Evolutionary conservation across 805 yeast species (phyloP).

Genomic region (Saturnispora saitoi): DNA sequence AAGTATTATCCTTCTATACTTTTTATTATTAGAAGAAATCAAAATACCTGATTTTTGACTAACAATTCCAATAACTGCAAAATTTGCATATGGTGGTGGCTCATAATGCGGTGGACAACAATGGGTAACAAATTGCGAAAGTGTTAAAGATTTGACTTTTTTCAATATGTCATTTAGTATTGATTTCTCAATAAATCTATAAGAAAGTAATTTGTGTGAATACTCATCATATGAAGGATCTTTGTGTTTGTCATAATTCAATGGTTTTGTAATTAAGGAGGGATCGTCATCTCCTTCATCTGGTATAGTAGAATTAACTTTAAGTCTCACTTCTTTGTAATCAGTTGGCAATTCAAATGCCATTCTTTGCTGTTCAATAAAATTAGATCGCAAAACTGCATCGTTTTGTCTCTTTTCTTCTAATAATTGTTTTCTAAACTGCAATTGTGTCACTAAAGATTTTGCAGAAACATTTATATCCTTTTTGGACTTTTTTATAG

Average conservation of each 20-base stretch:
- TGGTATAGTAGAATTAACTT: slow-evolving; percentile 1
- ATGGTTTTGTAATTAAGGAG: background rate
- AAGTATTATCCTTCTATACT: slow-evolving; percentile 52
- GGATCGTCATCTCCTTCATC: background rate
- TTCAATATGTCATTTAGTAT: slow-evolving; percentile 32
- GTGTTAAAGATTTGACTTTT: slow-evolving; percentile 46
- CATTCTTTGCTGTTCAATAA: background rate
- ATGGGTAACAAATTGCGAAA: slow-evolving; percentile 55
- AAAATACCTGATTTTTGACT: slow-evolving; percentile 47
- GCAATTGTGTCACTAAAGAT: slow-evolving; percentile 1
- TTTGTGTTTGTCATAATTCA: background rate
- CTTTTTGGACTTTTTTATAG: slow-evolving; percentile 29
- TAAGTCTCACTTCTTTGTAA: slow-evolving; percentile 1
- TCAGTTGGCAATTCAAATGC: slow-evolving; percentile 7
- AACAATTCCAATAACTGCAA: slow-evolving; percentile 72
- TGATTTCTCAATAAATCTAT: slow-evolving; percentile 37
- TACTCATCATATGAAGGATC: slow-evolving; percentile 29
- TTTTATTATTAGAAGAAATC: slow-evolving; percentile 35
- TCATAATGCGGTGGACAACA: slow-evolving; percentile 56
- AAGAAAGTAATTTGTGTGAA: slow-evolving; percentile 36
- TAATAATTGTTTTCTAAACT: background rate
- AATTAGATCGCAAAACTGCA: background rate
- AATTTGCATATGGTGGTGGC: slow-evolving; percentile 66
- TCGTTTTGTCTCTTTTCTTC: slow-evolving; percentile 1
- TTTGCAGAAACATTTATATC: background rate